Conservation (phyloP, 257 asterid genomes). For the Solanum chmielewskii region DNA sequence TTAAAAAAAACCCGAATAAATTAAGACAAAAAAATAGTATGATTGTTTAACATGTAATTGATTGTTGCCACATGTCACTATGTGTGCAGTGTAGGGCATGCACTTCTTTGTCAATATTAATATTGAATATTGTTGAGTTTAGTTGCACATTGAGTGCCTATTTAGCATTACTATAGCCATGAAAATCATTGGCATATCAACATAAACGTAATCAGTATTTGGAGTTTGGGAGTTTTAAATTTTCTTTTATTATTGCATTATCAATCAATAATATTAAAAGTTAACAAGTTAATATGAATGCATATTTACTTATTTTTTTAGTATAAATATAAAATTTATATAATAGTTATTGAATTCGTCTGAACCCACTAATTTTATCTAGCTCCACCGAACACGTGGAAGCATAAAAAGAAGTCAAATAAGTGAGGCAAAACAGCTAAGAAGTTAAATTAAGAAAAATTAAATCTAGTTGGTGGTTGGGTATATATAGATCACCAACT, state of each 20-base stretch:
- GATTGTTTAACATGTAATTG: not conserved
- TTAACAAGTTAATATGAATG: no score
- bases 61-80: not conserved
- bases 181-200: not conserved
- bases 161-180: not conserved
- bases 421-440: not conserved
- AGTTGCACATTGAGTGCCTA: not conserved
- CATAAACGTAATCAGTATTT: no score
- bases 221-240: no score
- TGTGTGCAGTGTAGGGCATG: not conserved
- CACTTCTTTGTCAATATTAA: not conserved
- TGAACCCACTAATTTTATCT: rapidly evolving
- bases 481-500: slow-evolving; percentile 54
- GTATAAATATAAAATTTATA: no score
- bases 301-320: no score
- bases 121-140: not conserved
- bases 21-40: not conserved
- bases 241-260: no score
- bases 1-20: no score
- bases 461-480: slow-evolving; percentile 48
- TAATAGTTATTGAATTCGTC: no score
- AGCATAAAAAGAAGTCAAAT: not conserved
- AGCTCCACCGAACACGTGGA: no score
- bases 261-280: rapidly evolving
- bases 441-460: slow-evolving; percentile 7